Base-by-base conservation (phyloP, 2,329 filamentous ascomycete genomes). In the Neonectria magnoliae region DNA sequence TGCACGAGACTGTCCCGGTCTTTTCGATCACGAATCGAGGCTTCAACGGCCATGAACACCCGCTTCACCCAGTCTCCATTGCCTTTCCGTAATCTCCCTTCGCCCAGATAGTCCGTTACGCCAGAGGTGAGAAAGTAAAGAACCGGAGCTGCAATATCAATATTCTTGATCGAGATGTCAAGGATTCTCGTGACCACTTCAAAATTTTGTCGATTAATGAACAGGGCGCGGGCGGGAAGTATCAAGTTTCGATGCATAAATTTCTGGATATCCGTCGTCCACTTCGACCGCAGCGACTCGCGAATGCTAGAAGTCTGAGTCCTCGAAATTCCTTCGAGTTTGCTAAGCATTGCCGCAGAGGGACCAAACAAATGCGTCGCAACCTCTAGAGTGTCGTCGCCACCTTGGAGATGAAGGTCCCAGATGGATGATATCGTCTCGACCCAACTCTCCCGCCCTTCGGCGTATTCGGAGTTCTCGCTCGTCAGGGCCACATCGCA, bases 181-280 rank as follows among this genome's bases (percentile, higher is more conserved):
- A 86, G 76, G 1, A 83, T 81, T 25, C 75, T 74, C 13, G 78
- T 74, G 20, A 87, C 71, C 5, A 81, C 71, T 25, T 81, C 80
- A 44, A 83, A 74, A 27, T 80, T 79, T 42, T 78, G 77, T 22
- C 78, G 78, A 60, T 79, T 81, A 16, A 84, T 66, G 61, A 84
- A 88, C 1, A 77, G 76, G 1, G 82, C 79, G 61, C 84, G 81
- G 1, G 84, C 82, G 1, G 86, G 86, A 2, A 86, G 79, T 50
- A 88, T 81, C 60, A 89, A 76, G 68, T 82, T 85, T 33, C 80
- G 80, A 48, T 82, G 81, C 69, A 88, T 77, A 53, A 88, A 85
- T 2, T 74, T 78, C 54, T 82, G 80, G 1, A 88, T 74, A 47
- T 84, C 82, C 4, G 73, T 72, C 1, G 76, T 74, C 87, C 87